These are phyloP conservation scores for Colletotrichum graminicola DNA, from an alignment of 2,329 filamentous ascomycete genomes.

Conservation along the genomic window DNA sequence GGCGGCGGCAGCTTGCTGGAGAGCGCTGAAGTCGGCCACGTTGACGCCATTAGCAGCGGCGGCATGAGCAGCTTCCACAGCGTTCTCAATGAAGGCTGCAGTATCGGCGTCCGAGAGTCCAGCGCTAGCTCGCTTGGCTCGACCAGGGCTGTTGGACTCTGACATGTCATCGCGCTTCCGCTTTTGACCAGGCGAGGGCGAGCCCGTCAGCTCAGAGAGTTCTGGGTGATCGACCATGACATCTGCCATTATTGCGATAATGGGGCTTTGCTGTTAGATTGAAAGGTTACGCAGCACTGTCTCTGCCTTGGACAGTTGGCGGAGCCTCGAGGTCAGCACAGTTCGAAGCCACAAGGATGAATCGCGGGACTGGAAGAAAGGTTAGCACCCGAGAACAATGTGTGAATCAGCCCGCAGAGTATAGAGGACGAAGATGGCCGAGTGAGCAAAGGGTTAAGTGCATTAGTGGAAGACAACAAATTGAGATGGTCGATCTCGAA, in stretches of 20 bases:
- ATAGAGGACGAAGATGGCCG: neutral
- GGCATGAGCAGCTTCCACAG: slow-evolving; percentile 59
- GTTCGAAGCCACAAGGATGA: neutral
- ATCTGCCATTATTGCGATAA: slow-evolving; percentile 59
- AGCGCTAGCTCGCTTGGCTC: slow-evolving; percentile 65
- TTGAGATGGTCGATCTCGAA: neutral
- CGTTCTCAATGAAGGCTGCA: slow-evolving; percentile 67
- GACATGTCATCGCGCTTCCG: slow-evolving; percentile 64
- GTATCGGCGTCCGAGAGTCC: slow-evolving; percentile 57
- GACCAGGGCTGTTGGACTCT: slow-evolving; percentile 62
- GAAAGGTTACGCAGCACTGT: neutral
- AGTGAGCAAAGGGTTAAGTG: neutral
- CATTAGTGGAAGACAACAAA: neutral
- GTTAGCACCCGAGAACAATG: neutral
- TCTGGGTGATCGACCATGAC: slow-evolving; percentile 62
- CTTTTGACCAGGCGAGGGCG: slow-evolving; percentile 63
- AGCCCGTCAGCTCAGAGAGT: slow-evolving; percentile 53
- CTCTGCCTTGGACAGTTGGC: neutral
- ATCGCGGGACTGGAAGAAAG: neutral
- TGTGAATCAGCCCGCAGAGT: neutral
- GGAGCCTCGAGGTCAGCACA: neutral
- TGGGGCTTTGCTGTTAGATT: neutral
- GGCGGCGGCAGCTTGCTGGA: slow-evolving; percentile 65
- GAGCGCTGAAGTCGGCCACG: slow-evolving; percentile 67
- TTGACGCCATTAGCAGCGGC: slow-evolving; percentile 58